Evolutionary conservation across 208 protist species (phyloP), one percentile per base, ranked within the genome.

Genomic region (Crithidia sp.): DNA sequence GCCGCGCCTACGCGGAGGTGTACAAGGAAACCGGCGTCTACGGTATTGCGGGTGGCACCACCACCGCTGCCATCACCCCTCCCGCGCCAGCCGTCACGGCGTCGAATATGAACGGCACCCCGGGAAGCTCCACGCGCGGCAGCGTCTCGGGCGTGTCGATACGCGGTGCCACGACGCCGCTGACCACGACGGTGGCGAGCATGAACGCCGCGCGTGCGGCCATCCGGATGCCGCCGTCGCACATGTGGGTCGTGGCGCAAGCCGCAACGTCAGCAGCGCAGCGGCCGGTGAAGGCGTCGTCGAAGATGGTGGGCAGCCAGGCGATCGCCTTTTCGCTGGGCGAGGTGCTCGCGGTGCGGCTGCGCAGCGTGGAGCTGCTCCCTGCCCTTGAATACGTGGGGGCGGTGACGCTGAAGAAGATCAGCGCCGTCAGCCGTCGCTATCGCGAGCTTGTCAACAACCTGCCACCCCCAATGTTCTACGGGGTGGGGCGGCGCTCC

Each of bases 371-470:
- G 49, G 87, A 95, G 72, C 63, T 93, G 39, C 66, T 92, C n/a
- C 74, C 83, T 7, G 88, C 86, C 6, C 75, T 95, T 44, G 84
- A 93, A 70, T 95, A 89, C 83, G 88, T 78, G 16, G 88, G 88
- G 2, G 77, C 84, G 8, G 43, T 50, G 17, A 77, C 85, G 19
- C 73, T 93, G 39, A 95, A 92, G 72, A 90, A 90, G 64, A 16
- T 92, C 5, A 91, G 84, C 78, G 70, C 71, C 19, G 86, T 95
- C 16, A 93, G 62, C 74, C 72, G 73, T 2, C 80, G 79, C 55
- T 92, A 89, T 56, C 84, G 91, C 41, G 77, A 84, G 64, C 57
- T 93, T 19, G 55, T 92, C 12, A 93, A 91, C 70, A 79, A 91
- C 76, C 61, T 95, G 64, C 86, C 88, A 13, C 88, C 91, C 10